A percentile compares a stretch with the other conserved stretches of the same genome.
Conservation (phyloP, 768 basidiomycete genomes). For the Filobasidium floriforme region DNA sequence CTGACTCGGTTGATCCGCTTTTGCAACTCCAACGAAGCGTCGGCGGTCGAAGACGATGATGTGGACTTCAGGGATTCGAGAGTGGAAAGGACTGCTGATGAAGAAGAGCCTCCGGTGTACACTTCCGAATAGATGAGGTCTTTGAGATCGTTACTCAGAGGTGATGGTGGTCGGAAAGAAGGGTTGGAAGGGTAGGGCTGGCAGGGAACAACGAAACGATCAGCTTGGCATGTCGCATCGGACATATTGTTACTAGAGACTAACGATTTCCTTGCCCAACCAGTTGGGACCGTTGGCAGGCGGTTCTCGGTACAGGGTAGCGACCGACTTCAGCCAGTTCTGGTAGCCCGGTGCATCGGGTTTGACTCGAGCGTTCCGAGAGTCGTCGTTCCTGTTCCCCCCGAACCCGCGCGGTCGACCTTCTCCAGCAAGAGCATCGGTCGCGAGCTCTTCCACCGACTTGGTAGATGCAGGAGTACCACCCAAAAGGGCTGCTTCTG, state of each 20-base stretch:
- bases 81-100: constrained; percentile 6
- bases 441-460: neutral
- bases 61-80: neutral
- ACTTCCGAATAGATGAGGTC: constrained; percentile 32
- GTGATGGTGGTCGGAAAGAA: constrained; percentile 42
- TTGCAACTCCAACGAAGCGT: constrained; percentile 4
- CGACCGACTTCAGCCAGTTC: constrained; percentile 30
- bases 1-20: constrained; percentile 28
- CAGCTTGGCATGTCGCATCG: neutral
- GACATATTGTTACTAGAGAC: constrained; percentile 23
- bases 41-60: neutral
- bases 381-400: neutral
- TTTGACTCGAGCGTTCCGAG: neutral
- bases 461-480: constrained; percentile 10
- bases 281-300: constrained; percentile 36
- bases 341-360: constrained; percentile 15
- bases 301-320: constrained; percentile 24
- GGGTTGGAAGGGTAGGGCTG: constrained; percentile 43
- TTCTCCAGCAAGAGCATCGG: constrained; percentile 1
- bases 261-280: constrained; percentile 38
- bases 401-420: neutral
- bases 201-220: neutral
- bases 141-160: constrained; percentile 36
- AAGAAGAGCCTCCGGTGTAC: constrained; percentile 10
- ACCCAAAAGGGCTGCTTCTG: constrained; percentile 8